Percentiles rank a stretch among this genome's conserved stretches.
Conservation (phyloP, 148 eudicot species). For the Chenopodium formosanum region DNA sequence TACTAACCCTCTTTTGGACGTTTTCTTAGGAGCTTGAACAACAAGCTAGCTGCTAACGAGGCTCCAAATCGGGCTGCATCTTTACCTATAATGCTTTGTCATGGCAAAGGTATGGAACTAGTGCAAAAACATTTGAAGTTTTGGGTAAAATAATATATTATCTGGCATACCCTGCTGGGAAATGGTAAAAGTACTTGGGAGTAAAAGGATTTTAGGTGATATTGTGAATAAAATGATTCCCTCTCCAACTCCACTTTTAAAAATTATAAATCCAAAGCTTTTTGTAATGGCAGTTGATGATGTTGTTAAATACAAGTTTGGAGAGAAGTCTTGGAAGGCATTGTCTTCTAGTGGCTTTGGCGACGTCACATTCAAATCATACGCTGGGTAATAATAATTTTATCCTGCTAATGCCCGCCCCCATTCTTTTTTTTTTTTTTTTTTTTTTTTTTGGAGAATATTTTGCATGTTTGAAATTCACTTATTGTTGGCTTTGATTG, state of each 20-base stretch:
- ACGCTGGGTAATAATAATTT: conserved; percentile 44
- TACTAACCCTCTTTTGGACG: background rate
- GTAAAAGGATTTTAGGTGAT: background rate
- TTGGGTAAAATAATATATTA: no score
- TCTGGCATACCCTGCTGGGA: background rate
- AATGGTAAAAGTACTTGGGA: background rate
- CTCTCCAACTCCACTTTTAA: background rate
- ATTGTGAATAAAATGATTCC: background rate
- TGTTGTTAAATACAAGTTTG: conserved; percentile 70
- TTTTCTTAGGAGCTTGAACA: conserved; percentile 50
- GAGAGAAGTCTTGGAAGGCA: conserved; percentile 66
- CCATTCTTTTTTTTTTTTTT: background rate
- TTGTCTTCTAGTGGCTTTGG: conserved; percentile 60
- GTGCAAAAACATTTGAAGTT: background rate
- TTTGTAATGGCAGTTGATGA: conserved; percentile 62
- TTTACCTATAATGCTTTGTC: conserved; percentile 85
- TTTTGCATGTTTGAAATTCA: background rate
- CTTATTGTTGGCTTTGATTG: conserved; percentile 12
- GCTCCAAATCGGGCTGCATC: conserved; percentile 72
- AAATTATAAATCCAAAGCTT: background rate
- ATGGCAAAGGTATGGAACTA: conserved; percentile 64
- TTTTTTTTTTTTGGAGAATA: background rate
- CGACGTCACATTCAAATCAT: conserved; percentile 70
- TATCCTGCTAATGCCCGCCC: background rate
- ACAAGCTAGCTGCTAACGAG: conserved; percentile 46